Conservation (phyloP, 805 yeast species). For the Hanseniaspora guilliermondii region DNA sequence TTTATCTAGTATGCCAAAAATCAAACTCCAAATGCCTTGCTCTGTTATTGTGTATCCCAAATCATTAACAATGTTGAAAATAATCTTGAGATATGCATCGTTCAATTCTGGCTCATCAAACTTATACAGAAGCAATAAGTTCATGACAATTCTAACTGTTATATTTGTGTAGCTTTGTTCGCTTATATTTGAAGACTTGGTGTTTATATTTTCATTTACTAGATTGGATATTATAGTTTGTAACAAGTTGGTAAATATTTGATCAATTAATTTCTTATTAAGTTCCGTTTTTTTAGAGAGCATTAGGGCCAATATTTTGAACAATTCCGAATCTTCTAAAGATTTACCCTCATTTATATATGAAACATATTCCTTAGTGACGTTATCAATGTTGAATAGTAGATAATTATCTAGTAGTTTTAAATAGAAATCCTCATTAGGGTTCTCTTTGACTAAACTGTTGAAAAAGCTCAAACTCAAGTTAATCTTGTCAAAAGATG, state of each 20-base stretch:
- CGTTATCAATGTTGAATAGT: constrained; percentile 5
- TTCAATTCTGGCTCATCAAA: background rate
- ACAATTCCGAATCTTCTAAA: background rate
- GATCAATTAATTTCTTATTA: background rate
- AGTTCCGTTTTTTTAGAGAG: background rate
- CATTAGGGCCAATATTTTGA: background rate
- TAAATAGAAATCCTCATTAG: background rate
- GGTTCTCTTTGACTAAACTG: background rate
- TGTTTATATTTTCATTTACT: background rate
- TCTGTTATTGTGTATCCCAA: constrained; percentile 2
- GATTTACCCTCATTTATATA: background rate
- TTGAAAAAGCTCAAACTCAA: background rate
- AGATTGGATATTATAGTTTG: constrained; percentile 6
- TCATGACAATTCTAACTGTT: background rate
- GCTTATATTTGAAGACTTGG: background rate
- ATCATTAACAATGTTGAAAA: constrained; percentile 1
- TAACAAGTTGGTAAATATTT: background rate
- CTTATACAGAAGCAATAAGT: background rate
- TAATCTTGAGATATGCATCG: background rate
- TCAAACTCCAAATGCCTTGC: background rate
- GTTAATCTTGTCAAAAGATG: background rate
- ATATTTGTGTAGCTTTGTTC: background rate
- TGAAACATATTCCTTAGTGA: background rate
- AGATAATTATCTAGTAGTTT: constrained; percentile 9
- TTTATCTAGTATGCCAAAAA: background rate